phyloP scores from a whole-genome alignment of 108 stramenopile species.

The Skeletonema potamos region DNA sequence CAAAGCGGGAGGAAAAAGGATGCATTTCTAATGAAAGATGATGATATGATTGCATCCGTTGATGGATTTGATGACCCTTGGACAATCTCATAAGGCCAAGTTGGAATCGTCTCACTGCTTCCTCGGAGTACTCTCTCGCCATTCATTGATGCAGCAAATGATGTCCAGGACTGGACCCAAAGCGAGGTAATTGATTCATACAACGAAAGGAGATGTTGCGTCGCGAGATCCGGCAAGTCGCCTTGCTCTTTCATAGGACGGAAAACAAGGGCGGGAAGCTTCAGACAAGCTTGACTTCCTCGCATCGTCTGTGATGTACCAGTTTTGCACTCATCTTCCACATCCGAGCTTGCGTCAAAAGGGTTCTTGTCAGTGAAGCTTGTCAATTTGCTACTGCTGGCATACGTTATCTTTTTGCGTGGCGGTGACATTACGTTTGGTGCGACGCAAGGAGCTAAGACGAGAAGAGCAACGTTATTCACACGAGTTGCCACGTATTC shows the following conservation, averaged over 20 bases:
- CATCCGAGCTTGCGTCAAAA: constrained; percentile 57
- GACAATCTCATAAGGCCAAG: constrained; percentile 43
- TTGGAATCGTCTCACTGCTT: constrained; percentile 20
- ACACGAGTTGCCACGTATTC: constrained; percentile 67
- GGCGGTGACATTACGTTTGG: constrained; percentile 41
- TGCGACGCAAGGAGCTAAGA: constrained; percentile 87
- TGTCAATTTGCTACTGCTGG: not conserved
- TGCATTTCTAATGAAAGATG: constrained; percentile 55
- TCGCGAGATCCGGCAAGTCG: not conserved
- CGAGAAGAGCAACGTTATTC: constrained; percentile 69
- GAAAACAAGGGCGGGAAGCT: constrained; percentile 16
- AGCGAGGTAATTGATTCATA: constrained; percentile 40
- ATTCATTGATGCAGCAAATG: constrained; percentile 24
- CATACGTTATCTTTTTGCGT: not conserved
- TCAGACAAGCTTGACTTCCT: constrained; percentile 40
- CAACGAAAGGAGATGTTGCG: constrained; percentile 10
- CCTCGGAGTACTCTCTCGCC: constrained; percentile 15
- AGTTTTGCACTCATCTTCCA: constrained; percentile 56
- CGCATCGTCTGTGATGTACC: constrained; percentile 12
- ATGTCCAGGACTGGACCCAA: constrained; percentile 52
- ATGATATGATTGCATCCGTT: constrained; percentile 21
- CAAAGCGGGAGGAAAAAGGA: constrained; percentile 75
- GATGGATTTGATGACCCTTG: constrained; percentile 42
- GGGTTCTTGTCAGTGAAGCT: constrained; percentile 12
- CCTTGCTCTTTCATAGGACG: constrained; percentile 20